Base-by-base conservation (phyloP, 2,329 filamentous ascomycete species). In the Ascochyta rabiei region DNA sequence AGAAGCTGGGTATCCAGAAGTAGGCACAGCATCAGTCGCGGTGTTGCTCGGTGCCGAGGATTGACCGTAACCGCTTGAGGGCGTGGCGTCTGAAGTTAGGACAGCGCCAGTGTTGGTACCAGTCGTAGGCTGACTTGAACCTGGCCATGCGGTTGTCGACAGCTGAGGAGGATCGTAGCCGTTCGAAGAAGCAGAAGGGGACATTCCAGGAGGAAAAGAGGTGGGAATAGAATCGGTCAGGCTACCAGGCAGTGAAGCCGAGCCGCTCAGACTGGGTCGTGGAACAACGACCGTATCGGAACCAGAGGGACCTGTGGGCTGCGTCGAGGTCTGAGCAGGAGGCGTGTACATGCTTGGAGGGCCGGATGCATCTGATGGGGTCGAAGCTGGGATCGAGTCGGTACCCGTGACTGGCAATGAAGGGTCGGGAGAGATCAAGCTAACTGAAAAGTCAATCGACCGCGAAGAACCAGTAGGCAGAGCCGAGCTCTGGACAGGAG, bases 151-250 rank as follows among this genome's bases (percentile, higher is more conserved):
- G 33, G 57, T 56, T 12, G 40, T 45, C 28, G 41, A 40, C 6
- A 57, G 51, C 42, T 52, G 58, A 12, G 50, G 53, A 48, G 57
- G 33, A 30, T 24, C n/a, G 31, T 46, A 48, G 35, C 23, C 40
- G 44, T 28, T 48, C 19, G 56, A 48, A 16, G 40, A 46, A 19
- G 40, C 48, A 21, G 51, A 23, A 1, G 15, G 21, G 21, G 51
- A 23, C 9, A n/a, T 21, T 10, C 21, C 34, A 40, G 44, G 26
- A 42, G 55, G 50, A 33, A 53, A 48, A 19, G 56, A 59, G 12
- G 52, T 59, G 28, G 56, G 48, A 21, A 53, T n/a, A 28, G 56
- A 53, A 23, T 49, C 43, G 18, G 52, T 52, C 6, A 50, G 40
- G 30, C 44, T 57, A 21, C 44, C 49, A 40, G 44, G 39, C 34